Base-by-base conservation (phyloP, 371 early-diverging fungal species). In the Lichtheimia corymbifera region DNA sequence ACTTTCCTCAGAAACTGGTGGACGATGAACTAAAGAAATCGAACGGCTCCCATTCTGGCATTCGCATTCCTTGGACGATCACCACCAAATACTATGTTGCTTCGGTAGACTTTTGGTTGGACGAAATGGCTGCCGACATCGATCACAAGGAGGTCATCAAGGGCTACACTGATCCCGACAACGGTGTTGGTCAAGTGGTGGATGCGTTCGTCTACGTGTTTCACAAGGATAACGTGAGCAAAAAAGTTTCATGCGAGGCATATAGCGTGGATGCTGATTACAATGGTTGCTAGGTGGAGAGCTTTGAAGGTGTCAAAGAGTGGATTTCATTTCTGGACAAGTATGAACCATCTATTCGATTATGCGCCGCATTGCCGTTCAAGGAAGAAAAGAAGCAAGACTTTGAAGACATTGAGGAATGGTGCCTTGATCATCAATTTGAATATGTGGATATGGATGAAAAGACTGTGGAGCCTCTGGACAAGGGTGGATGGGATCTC, bases 1-100 rank as follows among this genome's bases (percentile, higher is more conserved):
- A 56, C 9, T 73, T 72, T 53, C 66, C 63, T 20, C 55, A 67
- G 53, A 44, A 42, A 1, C 49, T 53, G n/a, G 72, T 74, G 1
- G 59, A 72, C 43, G 62, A 59, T 12, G 28, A 68, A 52, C 55
- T 73, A 43, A 64, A 67, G 63, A 70, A 65, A 56, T 67, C 69
- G 0, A 70, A 81, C 0, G 69, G 65, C 9, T 65, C 55, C 24
- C 69, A 80, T 58, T 72, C 78, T 1, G 85, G 85, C 2, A 68
- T 80, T 3, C 73, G 71, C n/a, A 80, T 88, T 41, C 88, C 88
- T 12, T 87, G 84, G 79, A 76, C 66, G 2, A 78, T 91, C 24
- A 76, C 82, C 18, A 91, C 87, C 14, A 90, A 89, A 58, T 91
- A 91, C 69, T 91, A 90, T 64, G 80, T 79, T n/a, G 90, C 88